Conservation (phyloP, 345 rosid genomes). For the Eucalyptus lansdowneana region DNA sequence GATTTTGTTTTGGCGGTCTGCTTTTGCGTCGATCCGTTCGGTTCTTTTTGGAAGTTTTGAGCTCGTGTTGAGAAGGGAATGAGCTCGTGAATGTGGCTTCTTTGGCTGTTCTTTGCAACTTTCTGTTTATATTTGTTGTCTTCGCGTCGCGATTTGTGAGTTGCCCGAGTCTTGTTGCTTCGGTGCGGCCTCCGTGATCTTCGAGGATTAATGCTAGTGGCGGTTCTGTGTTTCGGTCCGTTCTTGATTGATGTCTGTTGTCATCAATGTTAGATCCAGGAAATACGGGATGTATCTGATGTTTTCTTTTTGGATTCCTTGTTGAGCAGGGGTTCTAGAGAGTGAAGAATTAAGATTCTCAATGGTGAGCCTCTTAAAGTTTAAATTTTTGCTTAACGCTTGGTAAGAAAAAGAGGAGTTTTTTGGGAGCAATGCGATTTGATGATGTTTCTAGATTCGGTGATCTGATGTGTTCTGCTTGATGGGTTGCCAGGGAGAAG, state of each 20-base stretch:
- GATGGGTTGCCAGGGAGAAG: constrained; percentile 59
- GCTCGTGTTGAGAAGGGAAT: background rate
- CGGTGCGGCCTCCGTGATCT: background rate
- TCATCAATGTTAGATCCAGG: constrained; percentile 13
- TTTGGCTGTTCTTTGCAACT: background rate
- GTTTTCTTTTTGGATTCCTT: constrained; percentile 3
- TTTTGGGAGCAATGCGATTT: background rate
- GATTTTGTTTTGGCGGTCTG: background rate
- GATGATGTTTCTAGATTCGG: background rate
- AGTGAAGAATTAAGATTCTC: constrained; percentile 29
- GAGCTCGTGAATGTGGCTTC: background rate
- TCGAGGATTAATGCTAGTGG: background rate
- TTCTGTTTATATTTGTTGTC: background rate
- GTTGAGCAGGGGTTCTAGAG: constrained; percentile 48
- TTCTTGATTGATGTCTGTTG: background rate
- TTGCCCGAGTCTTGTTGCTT: background rate
- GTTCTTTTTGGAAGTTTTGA: background rate
- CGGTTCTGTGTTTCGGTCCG: background rate
- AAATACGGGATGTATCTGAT: constrained; percentile 12
- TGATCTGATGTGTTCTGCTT: background rate
- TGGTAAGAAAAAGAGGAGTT: background rate
- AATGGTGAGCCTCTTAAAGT: constrained; percentile 64
- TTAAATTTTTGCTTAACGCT: background rate
- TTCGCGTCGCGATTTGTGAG: background rate
- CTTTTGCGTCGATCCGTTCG: background rate